These are phyloP conservation scores for Hamigera avellanea DNA, from an alignment of 495 filamentous ascomycete genomes.

Conservation along the genomic window DNA sequence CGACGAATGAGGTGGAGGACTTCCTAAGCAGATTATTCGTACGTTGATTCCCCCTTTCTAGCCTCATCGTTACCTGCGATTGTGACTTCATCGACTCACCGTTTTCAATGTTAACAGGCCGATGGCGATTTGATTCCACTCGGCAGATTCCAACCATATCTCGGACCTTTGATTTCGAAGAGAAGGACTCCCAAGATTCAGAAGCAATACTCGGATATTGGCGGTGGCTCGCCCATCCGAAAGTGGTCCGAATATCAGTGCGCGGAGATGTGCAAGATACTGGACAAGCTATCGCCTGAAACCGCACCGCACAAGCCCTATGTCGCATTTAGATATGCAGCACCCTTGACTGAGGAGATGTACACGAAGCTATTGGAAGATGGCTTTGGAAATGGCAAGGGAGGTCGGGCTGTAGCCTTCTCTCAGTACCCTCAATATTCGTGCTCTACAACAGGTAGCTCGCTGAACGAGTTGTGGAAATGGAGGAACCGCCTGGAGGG, in stretches of 20 bases:
- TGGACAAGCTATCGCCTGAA: slow-evolving; percentile 80
- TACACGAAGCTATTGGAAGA: slow-evolving; percentile 72
- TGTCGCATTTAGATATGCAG: slow-evolving; percentile 95
- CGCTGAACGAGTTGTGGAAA: slow-evolving; percentile 95
- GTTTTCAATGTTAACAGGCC: slow-evolving; percentile 38
- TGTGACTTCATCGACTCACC: too few relatives aligned
- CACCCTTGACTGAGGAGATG: slow-evolving; percentile 88
- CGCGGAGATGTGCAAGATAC: slow-evolving; percentile 86
- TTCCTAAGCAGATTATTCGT: slow-evolving; percentile 95
- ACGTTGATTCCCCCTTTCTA: slow-evolving; percentile 15
- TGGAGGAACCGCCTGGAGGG: slow-evolving; percentile 84
- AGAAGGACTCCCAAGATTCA: slow-evolving; percentile 91
- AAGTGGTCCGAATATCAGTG: slow-evolving; percentile 96
- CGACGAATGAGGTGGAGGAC: slow-evolving; percentile 71
- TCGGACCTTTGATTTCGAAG: slow-evolving; percentile 75
- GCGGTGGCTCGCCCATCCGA: slow-evolving; percentile 91
- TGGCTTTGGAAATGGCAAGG: slow-evolving; percentile 77
- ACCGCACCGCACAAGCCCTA: slow-evolving; percentile 97
- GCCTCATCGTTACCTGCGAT: neutral
- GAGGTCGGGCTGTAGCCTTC: slow-evolving; percentile 89
- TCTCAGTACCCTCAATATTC: slow-evolving; percentile 99
- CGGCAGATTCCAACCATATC: slow-evolving; percentile 79
- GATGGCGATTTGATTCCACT: slow-evolving; percentile 96
- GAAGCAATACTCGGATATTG: slow-evolving; percentile 89
- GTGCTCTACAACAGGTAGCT: slow-evolving; percentile 96